These are phyloP conservation scores for Klebsormidium nitens DNA, from an alignment of 139 green algal genomes.

Conservation along the genomic window DNA sequence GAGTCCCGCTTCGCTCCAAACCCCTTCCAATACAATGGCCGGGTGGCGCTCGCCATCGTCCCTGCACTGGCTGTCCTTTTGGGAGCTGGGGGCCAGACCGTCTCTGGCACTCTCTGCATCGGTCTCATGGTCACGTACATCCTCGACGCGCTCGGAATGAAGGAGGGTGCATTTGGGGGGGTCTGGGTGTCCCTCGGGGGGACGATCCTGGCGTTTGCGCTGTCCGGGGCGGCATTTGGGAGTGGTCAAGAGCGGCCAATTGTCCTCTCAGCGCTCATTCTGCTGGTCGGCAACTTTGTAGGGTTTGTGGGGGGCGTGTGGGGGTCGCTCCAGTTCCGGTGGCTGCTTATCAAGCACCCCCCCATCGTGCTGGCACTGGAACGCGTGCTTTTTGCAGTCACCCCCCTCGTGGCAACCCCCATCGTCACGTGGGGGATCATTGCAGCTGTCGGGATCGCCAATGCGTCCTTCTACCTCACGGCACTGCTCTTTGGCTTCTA, in stretches of 20 bases:
- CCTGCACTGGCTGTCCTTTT: constrained; percentile 68
- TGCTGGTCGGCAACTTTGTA: constrained; percentile 9
- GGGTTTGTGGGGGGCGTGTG: constrained; percentile 60
- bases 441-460: constrained; percentile 31
- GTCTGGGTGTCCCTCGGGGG: constrained; percentile 70
- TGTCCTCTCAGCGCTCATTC: no score
- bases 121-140: constrained; percentile 76
- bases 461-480: constrained; percentile 79
- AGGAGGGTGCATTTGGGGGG: constrained; percentile 68
- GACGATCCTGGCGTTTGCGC: constrained; percentile 52
- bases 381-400: constrained; percentile 64
- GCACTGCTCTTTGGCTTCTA: constrained; percentile 60
- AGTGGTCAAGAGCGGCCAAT: no score
- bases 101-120: constrained; percentile 58
- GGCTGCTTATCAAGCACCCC: constrained; percentile 78
- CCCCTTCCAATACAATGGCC: constrained; percentile 37
- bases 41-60: constrained; percentile 65
- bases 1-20: constrained; percentile 22
- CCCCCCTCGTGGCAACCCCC: constrained; percentile 56
- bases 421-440: constrained; percentile 44
- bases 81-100: constrained; percentile 54
- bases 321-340: constrained; percentile 88
- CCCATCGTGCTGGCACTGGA: constrained; percentile 77
- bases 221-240: constrained; percentile 29
- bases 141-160: constrained; percentile 71